Evolutionary conservation across 257 asterid species (phyloP).

Genomic region (Marsdenia floribunda): DNA sequence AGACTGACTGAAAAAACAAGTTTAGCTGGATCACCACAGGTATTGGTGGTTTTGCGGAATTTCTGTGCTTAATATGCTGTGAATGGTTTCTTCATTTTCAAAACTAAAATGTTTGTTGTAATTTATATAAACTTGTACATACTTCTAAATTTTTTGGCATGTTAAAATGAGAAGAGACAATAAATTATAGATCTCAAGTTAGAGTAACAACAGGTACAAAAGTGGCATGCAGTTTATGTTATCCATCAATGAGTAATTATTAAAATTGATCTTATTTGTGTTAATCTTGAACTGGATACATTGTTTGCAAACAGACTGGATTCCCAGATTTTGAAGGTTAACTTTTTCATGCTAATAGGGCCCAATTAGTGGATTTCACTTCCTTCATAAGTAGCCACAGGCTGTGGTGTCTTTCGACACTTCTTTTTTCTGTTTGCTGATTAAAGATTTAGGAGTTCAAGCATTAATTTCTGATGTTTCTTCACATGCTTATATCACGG

Average conservation of each 20-base stretch:
- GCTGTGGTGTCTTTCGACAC: background rate
- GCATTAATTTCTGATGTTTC: background rate
- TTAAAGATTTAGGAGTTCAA: background rate
- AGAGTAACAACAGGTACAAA: background rate
- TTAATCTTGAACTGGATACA: background rate
- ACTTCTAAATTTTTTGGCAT: background rate
- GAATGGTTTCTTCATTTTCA: background rate
- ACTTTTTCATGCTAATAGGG: background rate
- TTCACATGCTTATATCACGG: background rate
- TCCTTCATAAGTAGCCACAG: background rate
- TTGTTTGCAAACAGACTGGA: background rate
- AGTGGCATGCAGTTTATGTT: background rate
- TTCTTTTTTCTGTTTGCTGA: background rate
- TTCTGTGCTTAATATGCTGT: background rate
- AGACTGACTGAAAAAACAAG: conserved; percentile 88
- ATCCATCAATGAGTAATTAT: background rate
- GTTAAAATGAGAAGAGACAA: too few relatives aligned
- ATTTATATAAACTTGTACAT: background rate
- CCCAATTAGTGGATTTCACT: background rate
- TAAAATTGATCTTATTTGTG: background rate
- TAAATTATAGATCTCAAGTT: too few relatives aligned
- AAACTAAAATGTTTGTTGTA: background rate
- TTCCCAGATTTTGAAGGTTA: background rate
- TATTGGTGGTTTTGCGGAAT: conserved; percentile 9
- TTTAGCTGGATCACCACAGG: conserved; percentile 82